Base-by-base conservation (phyloP, 1,284 basidiomycete genomes). In the Leccinum holopus region DNA sequence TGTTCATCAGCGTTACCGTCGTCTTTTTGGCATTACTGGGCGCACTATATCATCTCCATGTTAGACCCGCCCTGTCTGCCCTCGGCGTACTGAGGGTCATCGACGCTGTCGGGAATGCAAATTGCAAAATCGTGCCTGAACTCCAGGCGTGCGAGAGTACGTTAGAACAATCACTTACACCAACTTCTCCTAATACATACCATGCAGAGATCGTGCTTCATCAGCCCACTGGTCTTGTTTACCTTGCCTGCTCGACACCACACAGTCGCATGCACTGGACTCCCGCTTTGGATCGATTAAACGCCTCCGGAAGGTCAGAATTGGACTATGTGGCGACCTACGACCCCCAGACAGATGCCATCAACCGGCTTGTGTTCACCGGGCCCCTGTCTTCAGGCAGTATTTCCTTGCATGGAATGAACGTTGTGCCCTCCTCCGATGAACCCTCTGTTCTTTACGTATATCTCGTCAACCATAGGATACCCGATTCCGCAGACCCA, bases 401-500 rank as follows among this genome's bases (percentile, higher is more conserved):
- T 1, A 76, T 91, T 52, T 85, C 84, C 37, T 68, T 87, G 14
- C 89, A 91, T 67, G 90, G 89, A 12, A 85, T 93, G 82, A 89
- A 90, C 62, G 82, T 91, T 21, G 87, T 88, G 4, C 79, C 81
- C 3, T 85, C 86, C 2, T 67, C 75, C 2, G 68, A 77, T 2
- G 76, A 86, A 66, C 75, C 82, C 3, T 74, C 77, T n/a, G 73
- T 82, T 41, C 77, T 90, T 3, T 88, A 81, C 63, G 77, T 91
- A 11, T 91, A 90, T 69, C 76, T 89, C 18, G 78, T 90, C 63
- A 91, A 91, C 70, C 87, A 91, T 69, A 83, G 86, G 16, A 81
- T 79, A 6, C 79, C 82, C 0, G 65, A 76, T 6, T 74, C 72
- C 7, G 72, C 70, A 12, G 69, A 78, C 32, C 74, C 83, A 1